These are phyloP conservation scores for Boletus rubropictus DNA, from an alignment of 768 basidiomycete species.

Conservation along the genomic window DNA sequence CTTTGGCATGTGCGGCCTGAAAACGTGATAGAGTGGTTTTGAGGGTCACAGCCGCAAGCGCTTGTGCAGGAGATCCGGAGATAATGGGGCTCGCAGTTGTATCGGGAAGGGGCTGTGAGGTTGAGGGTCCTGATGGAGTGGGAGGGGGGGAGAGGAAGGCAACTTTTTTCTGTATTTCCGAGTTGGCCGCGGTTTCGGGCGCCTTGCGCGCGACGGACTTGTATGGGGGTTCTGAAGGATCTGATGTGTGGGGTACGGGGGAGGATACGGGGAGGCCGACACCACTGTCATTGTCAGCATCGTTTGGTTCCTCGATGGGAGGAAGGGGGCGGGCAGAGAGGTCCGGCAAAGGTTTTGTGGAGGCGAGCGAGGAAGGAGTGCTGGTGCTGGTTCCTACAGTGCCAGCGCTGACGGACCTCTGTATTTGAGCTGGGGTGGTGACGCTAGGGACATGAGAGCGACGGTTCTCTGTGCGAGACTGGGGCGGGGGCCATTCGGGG, in stretches of 20 bases:
- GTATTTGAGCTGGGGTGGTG: constrained; percentile 19
- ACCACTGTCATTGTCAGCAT: constrained; percentile 32
- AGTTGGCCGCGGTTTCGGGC: constrained; percentile 27
- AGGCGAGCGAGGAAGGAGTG: constrained; percentile 42
- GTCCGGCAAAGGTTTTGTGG: constrained; percentile 72
- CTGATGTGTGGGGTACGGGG: constrained; percentile 22
- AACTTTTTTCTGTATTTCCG: constrained; percentile 75
- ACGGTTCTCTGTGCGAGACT: constrained; percentile 22
- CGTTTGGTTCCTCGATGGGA: constrained; percentile 40
- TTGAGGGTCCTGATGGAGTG: constrained; percentile 47
- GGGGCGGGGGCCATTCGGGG: constrained; percentile 58
- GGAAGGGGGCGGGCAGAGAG: constrained; percentile 46
- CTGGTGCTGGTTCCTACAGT: constrained; percentile 31
- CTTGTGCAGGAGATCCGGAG: constrained; percentile 27
- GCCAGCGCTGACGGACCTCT: constrained; percentile 26
- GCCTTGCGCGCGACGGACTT: constrained; percentile 35
- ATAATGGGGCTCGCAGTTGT: constrained; percentile 34
- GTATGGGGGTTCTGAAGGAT: constrained; percentile 21
- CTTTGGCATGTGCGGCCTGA: constrained; percentile 66
- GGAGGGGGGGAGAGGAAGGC: constrained; percentile 82
- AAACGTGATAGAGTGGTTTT: constrained; percentile 76
- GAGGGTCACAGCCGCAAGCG: constrained; percentile 28
- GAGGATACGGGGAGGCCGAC: constrained; percentile 33
- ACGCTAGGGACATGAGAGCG: constrained; percentile 13
- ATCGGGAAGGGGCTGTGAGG: constrained; percentile 49